Percentiles rank a stretch among this genome's conserved stretches.
phyloP scores from a whole-genome alignment of 2,329 filamentous ascomycete genomes.

The Scedosporium dehoogii region DNA sequence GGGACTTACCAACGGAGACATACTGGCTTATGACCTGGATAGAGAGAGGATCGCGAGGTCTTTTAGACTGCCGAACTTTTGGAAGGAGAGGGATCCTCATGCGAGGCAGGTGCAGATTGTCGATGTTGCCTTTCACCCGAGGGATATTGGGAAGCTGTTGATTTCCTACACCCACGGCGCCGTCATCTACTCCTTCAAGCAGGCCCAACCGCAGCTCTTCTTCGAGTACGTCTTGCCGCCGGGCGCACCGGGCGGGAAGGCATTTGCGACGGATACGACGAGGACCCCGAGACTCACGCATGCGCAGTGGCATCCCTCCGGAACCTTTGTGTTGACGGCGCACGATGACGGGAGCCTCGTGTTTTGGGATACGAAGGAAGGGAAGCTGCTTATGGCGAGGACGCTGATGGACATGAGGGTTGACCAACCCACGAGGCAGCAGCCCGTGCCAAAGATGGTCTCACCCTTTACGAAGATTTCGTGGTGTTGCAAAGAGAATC shows the following conservation, averaged over 20 bases:
- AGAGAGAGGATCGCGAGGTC: conserved; percentile 58
- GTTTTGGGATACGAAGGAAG: conserved; percentile 90
- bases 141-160: conserved; percentile 83
- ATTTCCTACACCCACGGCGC: conserved; percentile 87
- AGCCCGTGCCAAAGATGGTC: conserved; percentile 48
- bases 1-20: conserved; percentile 71
- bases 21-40: conserved; percentile 90
- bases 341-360: conserved; percentile 89
- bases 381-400: conserved; percentile 71
- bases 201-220: conserved; percentile 66
- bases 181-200: conserved; percentile 89
- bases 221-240: conserved; percentile 75
- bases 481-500: conserved; percentile 92
- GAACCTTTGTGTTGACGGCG: conserved; percentile 76
- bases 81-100: conserved; percentile 62
- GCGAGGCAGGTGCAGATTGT: conserved; percentile 55
- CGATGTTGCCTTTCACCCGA: conserved; percentile 74
- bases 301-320: conserved; percentile 89
- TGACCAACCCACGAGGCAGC: conserved; percentile 49
- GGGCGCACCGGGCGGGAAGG: conserved; percentile 77
- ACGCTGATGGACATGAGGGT: conserved; percentile 67
- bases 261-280: conserved; percentile 46
- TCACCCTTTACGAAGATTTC: conserved; percentile 69
- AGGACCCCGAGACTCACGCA: conserved; percentile 70
- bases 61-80: conserved; percentile 80